These are phyloP conservation scores for Chara braunii DNA, from an alignment of 139 green algal genomes.

Conservation along the genomic window DNA sequence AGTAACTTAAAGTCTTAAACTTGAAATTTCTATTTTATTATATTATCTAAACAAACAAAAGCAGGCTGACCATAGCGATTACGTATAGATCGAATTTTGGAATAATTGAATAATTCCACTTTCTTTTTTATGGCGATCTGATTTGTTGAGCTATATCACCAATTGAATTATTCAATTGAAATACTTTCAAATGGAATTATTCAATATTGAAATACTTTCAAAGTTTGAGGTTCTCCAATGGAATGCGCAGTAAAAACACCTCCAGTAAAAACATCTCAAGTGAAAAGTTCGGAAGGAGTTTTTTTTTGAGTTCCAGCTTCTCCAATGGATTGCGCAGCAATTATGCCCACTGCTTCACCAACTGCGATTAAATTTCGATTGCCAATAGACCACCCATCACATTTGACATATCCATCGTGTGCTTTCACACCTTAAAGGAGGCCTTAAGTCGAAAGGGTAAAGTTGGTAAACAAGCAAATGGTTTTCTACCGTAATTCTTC, in stretches of 20 bases:
- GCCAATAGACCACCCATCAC: conserved; percentile 6
- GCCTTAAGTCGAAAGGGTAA: conserved; percentile 45
- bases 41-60: no score
- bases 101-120: no score
- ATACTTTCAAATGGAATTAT: no score
- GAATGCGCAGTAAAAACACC: conserved; percentile 50
- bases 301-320: conserved; percentile 74
- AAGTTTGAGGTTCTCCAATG: no score
- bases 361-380: background rate
- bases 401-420: conserved; percentile 41
- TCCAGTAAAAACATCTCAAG: no score
- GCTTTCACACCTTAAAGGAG: conserved; percentile 39
- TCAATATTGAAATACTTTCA: no score
- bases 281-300: conserved; percentile 90
- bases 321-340: conserved; percentile 85
- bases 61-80: no score
- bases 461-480: conserved; percentile 25
- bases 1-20: no score
- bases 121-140: conserved; percentile 4
- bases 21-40: no score
- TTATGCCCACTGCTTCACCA: conserved; percentile 83
- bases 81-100: no score
- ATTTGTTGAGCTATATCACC: conserved; percentile 11
- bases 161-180: no score
- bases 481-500: no score